phyloP scores from a whole-genome alignment of 139 green algal genomes.

The Microglena sp. region DNA sequence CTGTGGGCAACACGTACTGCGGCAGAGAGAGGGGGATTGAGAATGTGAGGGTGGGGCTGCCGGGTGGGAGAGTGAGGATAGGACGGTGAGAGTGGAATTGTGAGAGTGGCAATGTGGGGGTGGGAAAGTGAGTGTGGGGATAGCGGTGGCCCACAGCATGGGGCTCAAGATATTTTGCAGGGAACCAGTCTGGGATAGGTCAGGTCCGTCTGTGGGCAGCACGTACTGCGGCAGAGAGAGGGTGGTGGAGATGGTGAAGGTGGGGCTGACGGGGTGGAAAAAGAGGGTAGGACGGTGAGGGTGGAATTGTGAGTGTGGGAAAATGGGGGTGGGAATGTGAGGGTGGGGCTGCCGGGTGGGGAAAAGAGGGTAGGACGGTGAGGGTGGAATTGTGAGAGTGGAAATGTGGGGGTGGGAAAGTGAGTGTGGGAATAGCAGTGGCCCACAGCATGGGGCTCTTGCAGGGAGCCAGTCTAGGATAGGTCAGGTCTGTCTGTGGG shows the following conservation, averaged over 20 bases:
- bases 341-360: neutral
- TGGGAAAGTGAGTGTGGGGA: too few species aligned
- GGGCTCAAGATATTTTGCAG: constrained; percentile 54
- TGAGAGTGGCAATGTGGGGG: too few species aligned
- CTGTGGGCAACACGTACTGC: constrained; percentile 65
- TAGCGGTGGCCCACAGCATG: constrained; percentile 72
- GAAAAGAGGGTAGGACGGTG: too few species aligned
- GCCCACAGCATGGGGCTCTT: constrained; percentile 78
- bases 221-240: constrained; percentile 33
- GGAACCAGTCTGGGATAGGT: constrained; percentile 48
- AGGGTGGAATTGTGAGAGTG: too few species aligned
- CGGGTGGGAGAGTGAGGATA: neutral
- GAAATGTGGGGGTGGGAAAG: too few species aligned
- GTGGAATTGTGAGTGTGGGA: neutral
- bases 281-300: too few species aligned
- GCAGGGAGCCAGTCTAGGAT: constrained; percentile 33
- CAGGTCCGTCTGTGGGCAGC: constrained; percentile 63
- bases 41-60: neutral
- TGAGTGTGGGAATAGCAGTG: too few species aligned
- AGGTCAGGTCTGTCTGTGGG: constrained; percentile 68
- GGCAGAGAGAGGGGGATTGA: neutral
- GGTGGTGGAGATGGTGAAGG: neutral
- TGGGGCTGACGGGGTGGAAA: neutral
- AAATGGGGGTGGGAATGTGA: neutral
- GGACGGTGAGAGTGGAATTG: too few species aligned